Evolutionary conservation across 495 filamentous ascomycete genomes (phyloP), one percentile per base, ranked within the genome.

Genomic region (Aspergillus conjunctus): DNA sequence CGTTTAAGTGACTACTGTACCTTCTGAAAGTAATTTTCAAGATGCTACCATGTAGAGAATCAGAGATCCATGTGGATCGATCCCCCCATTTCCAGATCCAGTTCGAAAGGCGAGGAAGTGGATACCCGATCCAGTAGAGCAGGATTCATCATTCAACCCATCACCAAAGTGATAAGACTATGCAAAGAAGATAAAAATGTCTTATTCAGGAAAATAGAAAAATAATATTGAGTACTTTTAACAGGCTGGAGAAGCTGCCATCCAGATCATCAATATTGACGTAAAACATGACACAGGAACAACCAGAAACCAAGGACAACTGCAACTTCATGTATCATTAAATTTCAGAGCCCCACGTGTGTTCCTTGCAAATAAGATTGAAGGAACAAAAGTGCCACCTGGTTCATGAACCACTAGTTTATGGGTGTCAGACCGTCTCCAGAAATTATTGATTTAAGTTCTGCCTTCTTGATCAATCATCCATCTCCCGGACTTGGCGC

Each of bases 351-450:
- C 18, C 57, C 56, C 56, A 64, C 61, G 56, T 56, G 61, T 54
- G 26, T 51, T 60, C 51, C 52, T 59, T 60, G 52, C 62, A 59
- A 63, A 63, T 63, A 44, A 57, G 54, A 57, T 57, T 62, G 20
- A 54, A 52, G 48, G 45, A 56, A 14, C 44, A 14, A 14, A 20
- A 31, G 34, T 63, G 56, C 56, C 54, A 57, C 14, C 39, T 46
- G 56, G 41, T 56, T 41, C 52, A 64, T 41, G 52, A 64, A 64
- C 62, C 57, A 60, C 62, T 64, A 59, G 56, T 60, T 56, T 60
- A 51, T 59, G 61, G 56, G 55, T 59, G 4, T 41, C 11, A 41
- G 15, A 11, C 59, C 59, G 34, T 61, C 52, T 56, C 59, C 55
- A 50, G 55, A 58, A 56, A 62, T 56, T 56, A 57, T 57, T 41